Evolutionary conservation across 164 flowering plant genomes (phyloP).

Genomic region (Saururus chinensis): DNA sequence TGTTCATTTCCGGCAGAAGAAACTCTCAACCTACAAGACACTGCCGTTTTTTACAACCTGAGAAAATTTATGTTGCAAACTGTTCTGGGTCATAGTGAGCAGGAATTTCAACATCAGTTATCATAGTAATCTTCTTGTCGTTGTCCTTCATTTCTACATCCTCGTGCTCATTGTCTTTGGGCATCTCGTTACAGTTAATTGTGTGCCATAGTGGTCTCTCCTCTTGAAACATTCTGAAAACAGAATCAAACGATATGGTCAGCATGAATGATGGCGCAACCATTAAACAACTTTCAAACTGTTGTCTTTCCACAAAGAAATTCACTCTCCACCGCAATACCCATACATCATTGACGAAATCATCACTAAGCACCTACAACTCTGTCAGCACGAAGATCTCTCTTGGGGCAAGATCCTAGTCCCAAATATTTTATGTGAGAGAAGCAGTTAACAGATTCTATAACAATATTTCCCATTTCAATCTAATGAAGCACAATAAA

Average conservation of each 20-base stretch:
- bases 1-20: neutral
- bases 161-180: conserved; percentile 28
- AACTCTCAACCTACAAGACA: neutral
- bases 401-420: neutral
- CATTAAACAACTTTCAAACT: neutral
- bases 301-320: neutral
- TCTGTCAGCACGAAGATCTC: neutral
- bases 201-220: conserved; percentile 77
- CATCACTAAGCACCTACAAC: neutral
- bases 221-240: conserved; percentile 67
- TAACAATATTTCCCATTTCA: neutral
- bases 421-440: neutral
- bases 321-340: neutral
- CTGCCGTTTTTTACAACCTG: neutral
- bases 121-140: conserved; percentile 27
- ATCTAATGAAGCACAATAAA: neutral
- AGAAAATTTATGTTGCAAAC: conserved; percentile 12
- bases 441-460: neutral
- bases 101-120: conserved; percentile 24
- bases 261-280: neutral
- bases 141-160: conserved; percentile 20
- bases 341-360: neutral
- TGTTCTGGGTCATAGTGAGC: conserved; percentile 16
- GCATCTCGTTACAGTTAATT: conserved; percentile 66
- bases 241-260: neutral